A percentile compares a stretch with the other conserved stretches of the same genome.
These are phyloP conservation scores for Bipolaris victoriae DNA, from an alignment of 2,329 filamentous ascomycete genomes.

Conservation along the genomic window DNA sequence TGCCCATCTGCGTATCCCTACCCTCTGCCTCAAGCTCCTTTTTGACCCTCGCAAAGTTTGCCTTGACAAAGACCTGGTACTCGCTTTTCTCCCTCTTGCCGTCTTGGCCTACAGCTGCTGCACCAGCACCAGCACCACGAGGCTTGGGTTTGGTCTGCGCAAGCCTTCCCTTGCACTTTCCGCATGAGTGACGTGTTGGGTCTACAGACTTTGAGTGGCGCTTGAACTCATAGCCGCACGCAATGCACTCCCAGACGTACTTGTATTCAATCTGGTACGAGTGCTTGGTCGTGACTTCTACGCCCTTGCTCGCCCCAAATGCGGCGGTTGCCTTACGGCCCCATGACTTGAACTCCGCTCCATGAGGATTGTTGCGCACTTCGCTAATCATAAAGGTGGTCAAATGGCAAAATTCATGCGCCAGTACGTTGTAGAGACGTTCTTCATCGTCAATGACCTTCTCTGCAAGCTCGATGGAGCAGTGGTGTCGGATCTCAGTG, in stretches of 20 bases:
- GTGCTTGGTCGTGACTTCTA: constrained; percentile 89
- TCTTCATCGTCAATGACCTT: constrained; percentile 80
- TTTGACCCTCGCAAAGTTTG: constrained; percentile 65
- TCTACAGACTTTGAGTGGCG: constrained; percentile 88
- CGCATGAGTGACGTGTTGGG: constrained; percentile 72
- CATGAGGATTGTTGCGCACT: constrained; percentile 78
- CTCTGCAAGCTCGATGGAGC: constrained; percentile 83
- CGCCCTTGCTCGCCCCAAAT: constrained; percentile 63
- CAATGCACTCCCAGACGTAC: constrained; percentile 81
- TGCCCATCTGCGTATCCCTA: constrained; percentile 58
- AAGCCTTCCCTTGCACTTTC: constrained; percentile 71
- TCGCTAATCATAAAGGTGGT: constrained; percentile 88
- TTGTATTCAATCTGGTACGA: constrained; percentile 89
- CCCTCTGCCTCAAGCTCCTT: constrained; percentile 57
- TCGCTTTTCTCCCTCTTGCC: constrained; percentile 49
- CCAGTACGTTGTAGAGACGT: constrained; percentile 85
- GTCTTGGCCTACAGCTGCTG: constrained; percentile 10
- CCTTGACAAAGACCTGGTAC: constrained; percentile 68
- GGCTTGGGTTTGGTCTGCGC: constrained; percentile 82
- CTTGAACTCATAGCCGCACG: constrained; percentile 75
- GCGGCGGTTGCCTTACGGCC: constrained; percentile 57
- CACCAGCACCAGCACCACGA: constrained; percentile 47
- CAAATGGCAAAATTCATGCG: constrained; percentile 95
- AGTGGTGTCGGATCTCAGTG: constrained; percentile 61
- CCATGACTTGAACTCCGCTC: constrained; percentile 82